Percentiles rank a stretch among this genome's conserved stretches.
These are phyloP conservation scores for Ascocoryne sarcoides DNA, from an alignment of 2,329 filamentous ascomycete species.

Conservation along the genomic window DNA sequence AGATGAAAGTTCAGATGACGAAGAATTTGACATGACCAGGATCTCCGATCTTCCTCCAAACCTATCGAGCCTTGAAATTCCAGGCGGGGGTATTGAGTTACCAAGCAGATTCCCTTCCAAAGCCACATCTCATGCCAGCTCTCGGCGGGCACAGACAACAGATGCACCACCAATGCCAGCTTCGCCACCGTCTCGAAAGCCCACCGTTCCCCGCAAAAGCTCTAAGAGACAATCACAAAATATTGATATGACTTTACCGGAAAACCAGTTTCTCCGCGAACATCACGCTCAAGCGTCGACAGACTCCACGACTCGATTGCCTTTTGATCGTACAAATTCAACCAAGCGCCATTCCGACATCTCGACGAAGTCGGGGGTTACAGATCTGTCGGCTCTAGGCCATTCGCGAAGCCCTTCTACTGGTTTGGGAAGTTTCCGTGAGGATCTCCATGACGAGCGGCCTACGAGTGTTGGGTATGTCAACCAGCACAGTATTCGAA, in stretches of 20 bases:
- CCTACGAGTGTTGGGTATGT: slow-evolving; percentile 49
- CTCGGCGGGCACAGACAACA: slow-evolving; percentile 6
- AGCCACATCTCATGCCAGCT: slow-evolving; percentile 35
- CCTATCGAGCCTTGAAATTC: slow-evolving; percentile 49
- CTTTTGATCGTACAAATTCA: slow-evolving; percentile 49
- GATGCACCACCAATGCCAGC: slow-evolving; percentile 34
- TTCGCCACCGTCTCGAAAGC: slow-evolving; percentile 15
- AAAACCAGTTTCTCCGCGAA: slow-evolving; percentile 7
- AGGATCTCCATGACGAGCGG: slow-evolving; percentile 35
- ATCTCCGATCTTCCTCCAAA: slow-evolving; percentile 44
- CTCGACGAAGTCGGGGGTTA: slow-evolving; percentile 42
- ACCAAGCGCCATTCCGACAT: slow-evolving; percentile 42
- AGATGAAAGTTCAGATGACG: slow-evolving; percentile 39
- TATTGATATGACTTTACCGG: slow-evolving; percentile 12
- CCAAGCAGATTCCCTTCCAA: slow-evolving; percentile 56
- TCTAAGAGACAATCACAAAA: slow-evolving; percentile 45
- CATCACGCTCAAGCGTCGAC: slow-evolving; percentile 17
- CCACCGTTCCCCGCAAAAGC: slow-evolving; percentile 60
- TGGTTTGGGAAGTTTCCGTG: slow-evolving; percentile 24
- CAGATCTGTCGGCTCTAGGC: slow-evolving; percentile 38
- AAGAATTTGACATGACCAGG: slow-evolving; percentile 33
- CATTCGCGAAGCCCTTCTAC: slow-evolving; percentile 27
- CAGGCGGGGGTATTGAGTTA: slow-evolving; percentile 31
- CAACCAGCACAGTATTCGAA: slow-evolving; percentile 47
- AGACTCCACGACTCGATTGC: slow-evolving; percentile 34